Percentiles rank a stretch among this genome's conserved stretches.
These are phyloP conservation scores for Sergeia podlipaevii DNA, from an alignment of 208 protist genomes.

Conservation along the genomic window DNA sequence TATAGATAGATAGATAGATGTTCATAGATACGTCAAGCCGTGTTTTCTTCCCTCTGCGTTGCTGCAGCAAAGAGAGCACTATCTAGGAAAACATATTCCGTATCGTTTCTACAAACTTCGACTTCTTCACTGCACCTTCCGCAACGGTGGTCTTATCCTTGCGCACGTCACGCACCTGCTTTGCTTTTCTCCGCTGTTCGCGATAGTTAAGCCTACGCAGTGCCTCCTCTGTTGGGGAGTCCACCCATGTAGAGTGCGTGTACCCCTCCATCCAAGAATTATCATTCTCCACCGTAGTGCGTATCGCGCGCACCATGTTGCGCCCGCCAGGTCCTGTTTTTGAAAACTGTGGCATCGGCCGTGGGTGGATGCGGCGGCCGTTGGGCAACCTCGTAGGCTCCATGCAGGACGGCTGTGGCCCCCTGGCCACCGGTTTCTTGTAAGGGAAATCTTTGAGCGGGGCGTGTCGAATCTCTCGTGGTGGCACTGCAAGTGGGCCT, in stretches of 20 bases:
- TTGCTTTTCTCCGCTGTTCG: conserved; percentile 5
- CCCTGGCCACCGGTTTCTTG: conserved; percentile 24
- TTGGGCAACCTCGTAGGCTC: conserved; percentile 25
- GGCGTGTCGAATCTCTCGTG: no score
- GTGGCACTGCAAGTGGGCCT: no score
- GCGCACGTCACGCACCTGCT: neutral
- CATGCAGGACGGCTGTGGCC: conserved; percentile 32
- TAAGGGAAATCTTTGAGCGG: no score
- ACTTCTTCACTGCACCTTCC: neutral
- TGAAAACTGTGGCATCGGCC: neutral
- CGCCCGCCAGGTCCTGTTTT: conserved; percentile 2
- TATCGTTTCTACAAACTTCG: conserved; percentile 9
- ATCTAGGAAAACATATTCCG: conserved; percentile 1
- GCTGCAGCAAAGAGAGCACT: no score
- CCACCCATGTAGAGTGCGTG: conserved; percentile 30
- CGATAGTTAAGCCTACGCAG: conserved; percentile 4
- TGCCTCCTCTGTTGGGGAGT: conserved; percentile 27
- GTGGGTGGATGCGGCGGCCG: conserved; percentile 17
- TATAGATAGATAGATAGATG: no score
- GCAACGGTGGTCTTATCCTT: neutral
- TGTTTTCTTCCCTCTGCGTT: no score
- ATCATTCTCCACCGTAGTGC: conserved; percentile 40
- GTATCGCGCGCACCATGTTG: conserved; percentile 14
- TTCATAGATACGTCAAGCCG: no score
- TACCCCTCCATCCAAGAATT: conserved; percentile 30